Conservation (phyloP, 1,284 basidiomycete species). For the Takashimella tepidaria region DNA sequence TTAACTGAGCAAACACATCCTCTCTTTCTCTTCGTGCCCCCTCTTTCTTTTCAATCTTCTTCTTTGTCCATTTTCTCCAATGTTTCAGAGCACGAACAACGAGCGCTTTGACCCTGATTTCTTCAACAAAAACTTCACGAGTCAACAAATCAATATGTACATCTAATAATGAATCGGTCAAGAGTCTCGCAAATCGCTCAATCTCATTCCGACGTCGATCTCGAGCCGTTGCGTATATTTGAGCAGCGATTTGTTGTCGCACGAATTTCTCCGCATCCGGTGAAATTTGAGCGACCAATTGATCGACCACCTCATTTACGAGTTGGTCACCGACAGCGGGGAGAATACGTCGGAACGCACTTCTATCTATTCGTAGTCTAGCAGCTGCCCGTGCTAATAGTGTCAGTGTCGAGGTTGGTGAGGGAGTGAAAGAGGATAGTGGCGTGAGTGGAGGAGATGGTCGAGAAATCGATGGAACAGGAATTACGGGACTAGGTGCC, state of each 20-base stretch:
- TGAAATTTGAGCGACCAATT: slow-evolving; percentile 14
- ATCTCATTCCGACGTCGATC: slow-evolving; percentile 14
- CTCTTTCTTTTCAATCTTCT: slow-evolving; percentile 9
- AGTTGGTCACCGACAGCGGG: slow-evolving; percentile 20
- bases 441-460: neutral
- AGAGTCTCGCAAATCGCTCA: slow-evolving; percentile 7
- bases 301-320: slow-evolving; percentile 22
- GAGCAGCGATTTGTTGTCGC: slow-evolving; percentile 21
- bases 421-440: slow-evolving; percentile 1
- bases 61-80: slow-evolving; percentile 23
- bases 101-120: slow-evolving; percentile 6
- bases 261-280: slow-evolving; percentile 16
- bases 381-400: neutral
- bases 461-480: neutral
- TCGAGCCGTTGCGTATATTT: slow-evolving; percentile 14
- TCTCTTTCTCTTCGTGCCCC: slow-evolving; percentile 15
- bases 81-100: slow-evolving; percentile 10
- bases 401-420: slow-evolving; percentile 1
- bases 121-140: slow-evolving; percentile 1
- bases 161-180: slow-evolving; percentile 11
- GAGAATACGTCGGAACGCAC: slow-evolving; percentile 1
- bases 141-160: slow-evolving; percentile 5
- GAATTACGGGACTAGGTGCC: too few relatives aligned
- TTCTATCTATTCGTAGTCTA: neutral
- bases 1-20: slow-evolving; percentile 16